A percentile compares a stretch with the other conserved stretches of the same genome.
phyloP scores from a whole-genome alignment of 2,329 filamentous ascomycete genomes.

The Trichoderma sp. region DNA sequence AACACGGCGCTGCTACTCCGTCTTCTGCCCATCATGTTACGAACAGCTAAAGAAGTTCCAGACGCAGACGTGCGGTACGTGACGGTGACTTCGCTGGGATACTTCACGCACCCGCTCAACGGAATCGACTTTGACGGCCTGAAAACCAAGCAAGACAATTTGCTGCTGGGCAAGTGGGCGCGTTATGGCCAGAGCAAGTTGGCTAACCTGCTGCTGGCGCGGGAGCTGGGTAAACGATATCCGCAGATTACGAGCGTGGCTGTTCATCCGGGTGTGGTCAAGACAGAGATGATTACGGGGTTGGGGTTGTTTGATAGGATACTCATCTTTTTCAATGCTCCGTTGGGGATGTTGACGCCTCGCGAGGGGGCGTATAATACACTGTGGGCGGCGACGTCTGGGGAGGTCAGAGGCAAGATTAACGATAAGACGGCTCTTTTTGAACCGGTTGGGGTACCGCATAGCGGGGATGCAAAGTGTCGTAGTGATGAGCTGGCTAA shows the following conservation, averaged over 20 bases:
- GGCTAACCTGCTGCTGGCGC: conserved; percentile 34
- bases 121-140: conserved; percentile 35
- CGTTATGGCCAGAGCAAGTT: conserved; percentile 38
- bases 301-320: background rate
- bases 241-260: conserved; percentile 30
- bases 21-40: conserved; percentile 35
- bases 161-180: conserved; percentile 25
- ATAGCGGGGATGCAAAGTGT: conserved; percentile 26
- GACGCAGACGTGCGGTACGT: conserved; percentile 31
- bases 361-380: conserved; percentile 9
- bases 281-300: conserved; percentile 30
- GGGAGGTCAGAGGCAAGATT: conserved; percentile 20
- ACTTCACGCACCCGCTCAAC: conserved; percentile 29
- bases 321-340: background rate
- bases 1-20: conserved; percentile 48
- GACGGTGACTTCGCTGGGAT: conserved; percentile 32
- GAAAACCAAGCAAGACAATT: conserved; percentile 27
- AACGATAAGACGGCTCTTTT: conserved; percentile 39
- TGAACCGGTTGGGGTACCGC: conserved; percentile 33
- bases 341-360: conserved; percentile 25
- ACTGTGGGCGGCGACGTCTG: conserved; percentile 13
- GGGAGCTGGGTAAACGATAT: conserved; percentile 31
- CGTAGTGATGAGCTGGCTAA: conserved; percentile 33
- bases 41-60: conserved; percentile 28
- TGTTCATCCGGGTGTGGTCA: conserved; percentile 34